Conservation (phyloP, 306 rosid genomes). For the Phaseolus lunatus region DNA sequence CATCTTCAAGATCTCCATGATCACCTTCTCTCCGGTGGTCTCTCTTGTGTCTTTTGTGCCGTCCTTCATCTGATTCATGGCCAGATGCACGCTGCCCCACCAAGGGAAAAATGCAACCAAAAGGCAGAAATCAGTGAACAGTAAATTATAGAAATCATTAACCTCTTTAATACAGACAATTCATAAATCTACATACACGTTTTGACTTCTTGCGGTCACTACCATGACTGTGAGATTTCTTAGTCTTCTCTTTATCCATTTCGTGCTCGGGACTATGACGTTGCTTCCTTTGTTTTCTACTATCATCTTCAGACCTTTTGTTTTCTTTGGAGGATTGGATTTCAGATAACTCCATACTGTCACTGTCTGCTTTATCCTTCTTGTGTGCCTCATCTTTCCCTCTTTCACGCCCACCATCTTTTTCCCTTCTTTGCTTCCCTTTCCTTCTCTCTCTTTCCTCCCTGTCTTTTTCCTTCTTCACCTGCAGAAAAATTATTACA, state of each 20-base stretch:
- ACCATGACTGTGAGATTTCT: conserved; percentile 73
- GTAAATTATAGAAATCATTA: conserved; percentile 17
- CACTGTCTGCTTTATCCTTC: conserved; percentile 72
- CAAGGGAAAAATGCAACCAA: background rate
- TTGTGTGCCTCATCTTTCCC: conserved; percentile 67
- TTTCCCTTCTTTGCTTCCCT: conserved; percentile 75
- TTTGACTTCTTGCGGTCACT: conserved; percentile 80
- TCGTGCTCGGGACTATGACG: conserved; percentile 74
- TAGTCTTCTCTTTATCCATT: conserved; percentile 67
- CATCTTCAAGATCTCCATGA: conserved; percentile 77
- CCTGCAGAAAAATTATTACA: conserved; percentile 56
- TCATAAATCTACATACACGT: conserved; percentile 59
- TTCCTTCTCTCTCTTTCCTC: conserved; percentile 81
- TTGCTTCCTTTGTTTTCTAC: conserved; percentile 66
- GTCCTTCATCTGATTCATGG: conserved; percentile 80
- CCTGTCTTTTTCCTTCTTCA: conserved; percentile 81
- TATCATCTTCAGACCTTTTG: conserved; percentile 62
- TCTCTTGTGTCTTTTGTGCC: conserved; percentile 79
- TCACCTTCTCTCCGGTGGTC: conserved; percentile 75
- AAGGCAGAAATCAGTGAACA: conserved; percentile 23
- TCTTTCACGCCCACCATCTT: conserved; percentile 68
- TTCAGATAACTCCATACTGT: conserved; percentile 62
- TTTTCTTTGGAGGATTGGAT: conserved; percentile 61
- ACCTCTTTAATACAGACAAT: conserved; percentile 13
- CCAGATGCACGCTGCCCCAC: conserved; percentile 71